Evolutionary conservation across 2,329 filamentous ascomycete species (phyloP).

Genomic region (Trichoderma arundinaceum): DNA sequence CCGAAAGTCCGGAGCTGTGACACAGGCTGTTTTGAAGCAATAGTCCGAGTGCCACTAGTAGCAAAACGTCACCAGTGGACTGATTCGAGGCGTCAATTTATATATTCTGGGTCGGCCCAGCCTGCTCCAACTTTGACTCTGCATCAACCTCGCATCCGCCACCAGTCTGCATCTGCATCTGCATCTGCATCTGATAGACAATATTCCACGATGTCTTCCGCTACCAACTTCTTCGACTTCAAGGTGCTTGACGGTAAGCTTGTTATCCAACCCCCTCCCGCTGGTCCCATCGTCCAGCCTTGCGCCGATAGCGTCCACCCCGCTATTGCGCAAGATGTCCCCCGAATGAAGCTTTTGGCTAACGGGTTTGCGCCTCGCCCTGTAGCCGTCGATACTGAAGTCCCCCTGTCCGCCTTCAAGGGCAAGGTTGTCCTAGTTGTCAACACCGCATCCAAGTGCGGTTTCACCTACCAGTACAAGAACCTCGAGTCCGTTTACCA

Average conservation of each 20-base stretch:
- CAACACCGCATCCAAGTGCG: conserved; percentile 98
- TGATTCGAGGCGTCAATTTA: conserved; percentile 7
- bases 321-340: conserved; percentile 7
- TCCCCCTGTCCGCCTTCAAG: conserved; percentile 72
- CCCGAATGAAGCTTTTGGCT: background rate
- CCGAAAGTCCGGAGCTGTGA: conserved; percentile 11
- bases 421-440: conserved; percentile 95
- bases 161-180: background rate
- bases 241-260: conserved; percentile 78
- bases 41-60: conserved; percentile 22
- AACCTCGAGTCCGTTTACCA: conserved; percentile 93
- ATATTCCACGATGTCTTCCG: conserved; percentile 47
- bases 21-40: conserved; percentile 9
- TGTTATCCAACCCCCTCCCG: background rate
- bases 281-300: background rate
- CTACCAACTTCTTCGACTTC: conserved; percentile 75
- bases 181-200: conserved; percentile 1
- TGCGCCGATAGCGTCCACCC: conserved; percentile 8
- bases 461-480: conserved; percentile 94
- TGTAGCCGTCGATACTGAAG: conserved; percentile 63
- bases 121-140: background rate
- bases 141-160: conserved; percentile 25
- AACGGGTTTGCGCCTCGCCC: background rate
- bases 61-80: conserved; percentile 29
- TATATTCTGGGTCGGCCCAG: conserved; percentile 16